Evolutionary conservation across 495 filamentous ascomycete genomes (phyloP).

Genomic region (Neurospora hispaniola): DNA sequence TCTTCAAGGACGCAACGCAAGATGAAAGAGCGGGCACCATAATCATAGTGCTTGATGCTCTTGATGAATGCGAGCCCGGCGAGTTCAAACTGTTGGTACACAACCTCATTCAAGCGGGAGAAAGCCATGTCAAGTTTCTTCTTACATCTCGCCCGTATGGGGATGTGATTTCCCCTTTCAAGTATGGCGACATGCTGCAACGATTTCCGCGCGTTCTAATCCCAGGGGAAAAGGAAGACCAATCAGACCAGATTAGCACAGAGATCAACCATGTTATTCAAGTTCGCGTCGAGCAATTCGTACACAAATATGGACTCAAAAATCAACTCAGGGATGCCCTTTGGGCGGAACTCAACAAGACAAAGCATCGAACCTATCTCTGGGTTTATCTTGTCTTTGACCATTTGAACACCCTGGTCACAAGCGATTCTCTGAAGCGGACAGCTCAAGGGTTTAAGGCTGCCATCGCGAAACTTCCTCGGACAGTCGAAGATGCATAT

Average conservation of each 20-base stretch:
- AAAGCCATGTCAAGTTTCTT: neutral
- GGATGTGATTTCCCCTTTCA: neutral
- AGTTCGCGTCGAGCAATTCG: neutral
- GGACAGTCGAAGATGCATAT: neutral
- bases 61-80: neutral
- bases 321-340: neutral
- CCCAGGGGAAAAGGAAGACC: neutral
- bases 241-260: neutral
- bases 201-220: neutral
- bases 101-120: neutral
- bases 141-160: neutral
- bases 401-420: neutral
- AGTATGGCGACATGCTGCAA: neutral
- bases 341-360: accelerated
- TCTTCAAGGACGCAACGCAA: neutral
- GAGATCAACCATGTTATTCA: neutral
- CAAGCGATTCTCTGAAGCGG: neutral
- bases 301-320: accelerated
- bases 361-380: neutral
- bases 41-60: neutral
- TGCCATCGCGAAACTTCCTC: accelerated
- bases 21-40: neutral
- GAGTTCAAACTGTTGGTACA: neutral
- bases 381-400: neutral
- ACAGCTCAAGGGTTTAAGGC: neutral